Conservation (phyloP, 306 rosid species). For the Hippophae tibetana region DNA sequence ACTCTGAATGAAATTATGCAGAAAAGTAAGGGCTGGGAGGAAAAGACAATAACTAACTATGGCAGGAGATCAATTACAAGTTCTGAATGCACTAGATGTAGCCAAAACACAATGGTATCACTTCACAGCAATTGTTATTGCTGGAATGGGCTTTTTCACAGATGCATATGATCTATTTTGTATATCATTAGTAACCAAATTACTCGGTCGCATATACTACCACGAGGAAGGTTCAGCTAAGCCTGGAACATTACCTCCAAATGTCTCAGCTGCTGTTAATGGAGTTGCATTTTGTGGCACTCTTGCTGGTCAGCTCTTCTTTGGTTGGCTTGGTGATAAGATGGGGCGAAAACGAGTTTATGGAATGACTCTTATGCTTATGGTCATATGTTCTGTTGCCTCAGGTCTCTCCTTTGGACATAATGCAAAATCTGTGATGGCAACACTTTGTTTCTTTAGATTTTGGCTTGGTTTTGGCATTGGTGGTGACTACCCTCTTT, state of each 20-base stretch:
- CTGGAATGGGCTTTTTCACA: conserved; percentile 88
- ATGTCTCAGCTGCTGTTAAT: conserved; percentile 58
- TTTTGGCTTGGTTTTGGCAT: conserved; percentile 85
- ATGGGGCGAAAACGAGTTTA: conserved; percentile 60
- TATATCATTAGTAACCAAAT: conserved; percentile 57
- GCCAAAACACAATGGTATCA: conserved; percentile 78
- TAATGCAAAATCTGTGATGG: conserved; percentile 39
- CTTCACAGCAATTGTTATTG: conserved; percentile 55
- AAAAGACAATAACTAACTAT: conserved; percentile 17
- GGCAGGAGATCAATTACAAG: conserved; percentile 42
- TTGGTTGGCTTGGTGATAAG: conserved; percentile 84
- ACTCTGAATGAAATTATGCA: conserved; percentile 1
- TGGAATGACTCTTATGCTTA: conserved; percentile 59
- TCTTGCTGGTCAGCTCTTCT: conserved; percentile 60
- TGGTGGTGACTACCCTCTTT: conserved; percentile 79
- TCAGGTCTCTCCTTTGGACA: conserved; percentile 69
- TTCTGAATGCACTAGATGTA: conserved; percentile 52
- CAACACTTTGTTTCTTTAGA: conserved; percentile 63
- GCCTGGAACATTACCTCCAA: conserved; percentile 65
- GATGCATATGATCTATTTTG: conserved; percentile 78
- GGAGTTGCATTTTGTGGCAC: conserved; percentile 70
- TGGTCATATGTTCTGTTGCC: conserved; percentile 54
- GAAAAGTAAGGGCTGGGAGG: not conserved
- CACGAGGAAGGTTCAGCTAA: conserved; percentile 42
- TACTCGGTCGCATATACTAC: conserved; percentile 70